phyloP scores from a whole-genome alignment of 176 grass and related monocot species.

The Aechmea fasciata region DNA sequence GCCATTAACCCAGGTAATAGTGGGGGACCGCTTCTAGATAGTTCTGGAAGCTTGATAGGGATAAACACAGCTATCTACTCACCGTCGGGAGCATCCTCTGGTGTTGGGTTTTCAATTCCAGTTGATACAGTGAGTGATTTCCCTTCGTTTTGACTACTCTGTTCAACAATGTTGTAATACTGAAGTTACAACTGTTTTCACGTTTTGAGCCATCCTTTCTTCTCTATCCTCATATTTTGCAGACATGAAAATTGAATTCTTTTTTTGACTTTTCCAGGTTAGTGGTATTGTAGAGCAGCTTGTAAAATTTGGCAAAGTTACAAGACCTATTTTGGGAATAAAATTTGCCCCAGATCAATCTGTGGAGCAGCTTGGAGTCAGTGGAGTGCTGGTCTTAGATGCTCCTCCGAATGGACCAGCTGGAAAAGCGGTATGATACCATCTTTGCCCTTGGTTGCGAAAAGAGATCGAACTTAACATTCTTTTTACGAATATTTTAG shows the following conservation, averaged over 20 bases:
- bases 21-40: conserved; percentile 89
- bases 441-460: not conserved
- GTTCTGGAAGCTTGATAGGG: conserved; percentile 90
- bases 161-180: conserved; percentile 6
- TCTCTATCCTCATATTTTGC: not conserved
- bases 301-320: conserved; percentile 90
- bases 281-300: conserved; percentile 94
- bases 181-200: not conserved
- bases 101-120: conserved; percentile 97
- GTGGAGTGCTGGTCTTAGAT: conserved; percentile 96
- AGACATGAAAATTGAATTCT: not conserved
- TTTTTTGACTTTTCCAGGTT: conserved; percentile 38
- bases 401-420: conserved; percentile 89
- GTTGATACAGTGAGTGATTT: conserved; percentile 73
- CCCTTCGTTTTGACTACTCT: not conserved
- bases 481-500: not conserved
- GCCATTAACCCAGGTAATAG: conserved; percentile 99
- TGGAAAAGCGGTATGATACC: conserved; percentile 94
- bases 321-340: conserved; percentile 94
- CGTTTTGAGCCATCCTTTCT: not conserved
- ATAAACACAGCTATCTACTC: conserved; percentile 99
- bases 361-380: conserved; percentile 93
- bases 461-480: not conserved
- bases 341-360: conserved; percentile 99
- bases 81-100: conserved; percentile 95